Percentiles rank a stretch among this genome's conserved stretches.
Conservation (phyloP, 495 filamentous ascomycete genomes). For the Hyaloscypha hepaticicola region DNA sequence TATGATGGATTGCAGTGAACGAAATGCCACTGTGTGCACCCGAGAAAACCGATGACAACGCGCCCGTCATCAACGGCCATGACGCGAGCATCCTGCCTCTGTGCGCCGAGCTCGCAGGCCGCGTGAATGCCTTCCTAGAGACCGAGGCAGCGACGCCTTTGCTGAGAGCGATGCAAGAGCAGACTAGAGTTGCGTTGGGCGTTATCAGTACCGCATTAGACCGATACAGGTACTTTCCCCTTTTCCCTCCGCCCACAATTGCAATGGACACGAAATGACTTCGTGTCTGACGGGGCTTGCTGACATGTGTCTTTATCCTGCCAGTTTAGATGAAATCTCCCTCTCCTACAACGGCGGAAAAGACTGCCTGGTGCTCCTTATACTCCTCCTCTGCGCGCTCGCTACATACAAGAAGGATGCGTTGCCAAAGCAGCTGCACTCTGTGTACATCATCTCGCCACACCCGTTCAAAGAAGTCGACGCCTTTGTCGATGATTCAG, state of each 20-base stretch:
- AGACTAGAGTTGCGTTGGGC: conserved; percentile 65
- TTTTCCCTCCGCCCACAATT: neutral
- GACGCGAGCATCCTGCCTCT: conserved; percentile 33
- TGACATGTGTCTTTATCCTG: conserved; percentile 1
- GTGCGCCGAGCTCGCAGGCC: conserved; percentile 60
- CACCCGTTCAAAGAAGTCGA: conserved; percentile 86
- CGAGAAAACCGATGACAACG: conserved; percentile 21
- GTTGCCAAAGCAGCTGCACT: conserved; percentile 54
- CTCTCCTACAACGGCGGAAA: conserved; percentile 98
- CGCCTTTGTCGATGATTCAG: conserved; percentile 69
- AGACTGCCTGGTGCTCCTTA: conserved; percentile 59
- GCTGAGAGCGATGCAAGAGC: conserved; percentile 65
- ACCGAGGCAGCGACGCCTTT: conserved; percentile 54
- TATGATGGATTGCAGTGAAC: conserved; percentile 22
- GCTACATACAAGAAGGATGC: conserved; percentile 20
- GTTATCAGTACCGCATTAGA: conserved; percentile 71
- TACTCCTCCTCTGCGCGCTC: conserved; percentile 29
- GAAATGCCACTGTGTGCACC: conserved; percentile 28
- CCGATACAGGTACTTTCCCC: conserved; percentile 59
- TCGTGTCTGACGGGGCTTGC: neutral
- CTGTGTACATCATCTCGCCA: conserved; percentile 82
- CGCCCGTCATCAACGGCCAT: conserved; percentile 19
- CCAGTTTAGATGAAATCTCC: conserved; percentile 74
- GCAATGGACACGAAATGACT: neutral
- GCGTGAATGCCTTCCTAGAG: conserved; percentile 68